Evolutionary conservation across 2,329 filamentous ascomycete species (phyloP).

Genomic region (Arthroderma sp.): DNA sequence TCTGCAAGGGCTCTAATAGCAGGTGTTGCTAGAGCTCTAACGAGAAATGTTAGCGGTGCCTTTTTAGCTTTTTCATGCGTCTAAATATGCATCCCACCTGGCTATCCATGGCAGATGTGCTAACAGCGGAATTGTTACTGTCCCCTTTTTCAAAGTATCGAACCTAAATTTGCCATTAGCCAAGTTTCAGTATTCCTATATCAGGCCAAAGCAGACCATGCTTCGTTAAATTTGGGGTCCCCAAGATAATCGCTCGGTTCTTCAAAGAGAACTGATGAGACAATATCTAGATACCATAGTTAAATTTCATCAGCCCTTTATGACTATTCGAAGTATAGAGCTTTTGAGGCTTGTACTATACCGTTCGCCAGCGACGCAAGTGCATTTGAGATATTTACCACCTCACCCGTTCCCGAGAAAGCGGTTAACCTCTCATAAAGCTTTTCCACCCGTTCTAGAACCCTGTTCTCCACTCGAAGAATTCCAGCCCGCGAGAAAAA

Average conservation of each 20-base stretch:
- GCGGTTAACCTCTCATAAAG: background rate
- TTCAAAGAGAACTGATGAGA: constrained; percentile 3
- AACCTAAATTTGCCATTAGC: constrained; percentile 1
- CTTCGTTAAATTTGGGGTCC: background rate
- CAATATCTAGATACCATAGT: background rate
- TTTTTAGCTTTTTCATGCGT: background rate
- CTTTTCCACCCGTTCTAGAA: constrained; percentile 1
- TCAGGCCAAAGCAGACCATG: background rate
- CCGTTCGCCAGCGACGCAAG: background rate
- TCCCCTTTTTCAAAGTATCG: constrained; percentile 1
- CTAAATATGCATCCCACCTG: background rate
- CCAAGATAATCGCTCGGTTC: constrained; percentile 3
- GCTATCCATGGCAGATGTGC: constrained; percentile 1
- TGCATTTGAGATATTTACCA: background rate
- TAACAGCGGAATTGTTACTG: constrained; percentile 1
- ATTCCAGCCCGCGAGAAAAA: constrained; percentile 2
- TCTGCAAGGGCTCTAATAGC: constrained; percentile 1
- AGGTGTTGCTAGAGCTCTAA: background rate
- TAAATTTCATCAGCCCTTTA: no score
- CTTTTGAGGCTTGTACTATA: background rate
- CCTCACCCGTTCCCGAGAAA: background rate
- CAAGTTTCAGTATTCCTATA: background rate
- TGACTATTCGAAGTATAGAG: no score
- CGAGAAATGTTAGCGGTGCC: background rate
- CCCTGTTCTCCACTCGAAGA: constrained; percentile 1